These are phyloP conservation scores for Phlebiopsis flavidoalba DNA, from an alignment of 768 basidiomycete species.

Conservation along the genomic window DNA sequence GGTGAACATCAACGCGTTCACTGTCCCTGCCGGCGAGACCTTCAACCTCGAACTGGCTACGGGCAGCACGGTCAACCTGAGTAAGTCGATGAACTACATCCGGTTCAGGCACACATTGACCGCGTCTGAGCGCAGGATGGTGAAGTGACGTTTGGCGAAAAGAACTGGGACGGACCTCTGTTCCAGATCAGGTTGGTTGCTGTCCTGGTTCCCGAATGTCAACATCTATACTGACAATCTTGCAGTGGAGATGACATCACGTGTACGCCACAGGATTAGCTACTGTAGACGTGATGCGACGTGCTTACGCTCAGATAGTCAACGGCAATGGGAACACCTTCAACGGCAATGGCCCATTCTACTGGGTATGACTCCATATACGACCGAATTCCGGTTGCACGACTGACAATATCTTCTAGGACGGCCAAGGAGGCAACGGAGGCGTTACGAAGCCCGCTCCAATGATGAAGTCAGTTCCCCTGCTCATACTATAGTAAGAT, in stretches of 20 bases:
- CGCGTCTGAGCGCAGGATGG: constrained; percentile 37
- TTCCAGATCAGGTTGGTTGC: constrained; percentile 41
- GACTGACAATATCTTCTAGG: constrained; percentile 10
- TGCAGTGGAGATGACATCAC: constrained; percentile 42
- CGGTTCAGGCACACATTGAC: not conserved
- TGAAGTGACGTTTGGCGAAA: constrained; percentile 50
- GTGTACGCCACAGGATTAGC: constrained; percentile 29
- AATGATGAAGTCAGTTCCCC: constrained; percentile 34
- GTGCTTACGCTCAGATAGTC: constrained; percentile 12
- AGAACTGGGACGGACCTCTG: constrained; percentile 49
- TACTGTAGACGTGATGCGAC: not conserved
- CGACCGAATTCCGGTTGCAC: no score
- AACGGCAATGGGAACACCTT: constrained; percentile 38
- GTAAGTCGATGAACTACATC: constrained; percentile 29
- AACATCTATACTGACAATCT: not conserved
- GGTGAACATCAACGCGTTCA: constrained; percentile 52
- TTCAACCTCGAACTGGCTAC: constrained; percentile 42
- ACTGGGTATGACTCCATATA: constrained; percentile 30
- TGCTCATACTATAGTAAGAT: not conserved
- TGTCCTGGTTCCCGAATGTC: not conserved
- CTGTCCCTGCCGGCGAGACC: constrained; percentile 48
- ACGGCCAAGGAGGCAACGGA: constrained; percentile 27
- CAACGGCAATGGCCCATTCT: constrained; percentile 38
- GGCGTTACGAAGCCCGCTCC: constrained; percentile 28
- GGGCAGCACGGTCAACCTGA: constrained; percentile 54